Percentiles rank a stretch among this genome's conserved stretches.
Conservation (phyloP, 345 rosid genomes). For the Populus tremula region DNA sequence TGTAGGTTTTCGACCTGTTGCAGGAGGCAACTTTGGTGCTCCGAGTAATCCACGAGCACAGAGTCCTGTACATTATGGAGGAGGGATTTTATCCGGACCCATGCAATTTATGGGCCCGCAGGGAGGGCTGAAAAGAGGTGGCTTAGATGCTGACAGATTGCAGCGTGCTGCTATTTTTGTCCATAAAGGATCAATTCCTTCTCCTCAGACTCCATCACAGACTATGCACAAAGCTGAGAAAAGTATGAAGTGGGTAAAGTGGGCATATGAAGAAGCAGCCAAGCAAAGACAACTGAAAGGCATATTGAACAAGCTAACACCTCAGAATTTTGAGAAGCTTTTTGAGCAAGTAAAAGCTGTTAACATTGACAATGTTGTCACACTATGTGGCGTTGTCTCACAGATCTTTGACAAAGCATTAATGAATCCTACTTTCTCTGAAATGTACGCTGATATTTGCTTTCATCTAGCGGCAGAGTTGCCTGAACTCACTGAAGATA, state of each 20-base stretch:
- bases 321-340: conserved; percentile 89
- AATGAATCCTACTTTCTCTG: conserved; percentile 97
- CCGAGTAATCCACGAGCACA: conserved; percentile 65
- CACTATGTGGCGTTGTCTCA: conserved; percentile 74
- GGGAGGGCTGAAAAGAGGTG: conserved; percentile 60
- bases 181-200: conserved; percentile 77
- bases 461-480: conserved; percentile 58
- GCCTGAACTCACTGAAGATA: conserved; percentile 67
- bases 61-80: conserved; percentile 39
- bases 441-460: conserved; percentile 93
- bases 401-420: conserved; percentile 98
- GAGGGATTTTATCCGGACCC: conserved; percentile 70
- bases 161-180: conserved; percentile 63
- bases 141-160: conserved; percentile 78
- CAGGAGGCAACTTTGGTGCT: conserved; percentile 75
- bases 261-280: conserved; percentile 65
- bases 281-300: conserved; percentile 88
- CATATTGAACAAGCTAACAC: conserved; percentile 91
- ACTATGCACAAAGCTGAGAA: conserved; percentile 58
- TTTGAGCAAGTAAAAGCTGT: conserved; percentile 89
- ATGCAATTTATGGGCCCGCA: conserved; percentile 63
- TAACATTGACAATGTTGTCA: conserved; percentile 68
- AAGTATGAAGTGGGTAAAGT: conserved; percentile 79
- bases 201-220: conserved; percentile 78
- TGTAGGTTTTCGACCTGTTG: conserved; percentile 59